Evolutionary conservation across 2,329 filamentous ascomycete genomes (phyloP), one percentile per base, ranked within the genome.

Genomic region (Lecanicillium sp.): DNA sequence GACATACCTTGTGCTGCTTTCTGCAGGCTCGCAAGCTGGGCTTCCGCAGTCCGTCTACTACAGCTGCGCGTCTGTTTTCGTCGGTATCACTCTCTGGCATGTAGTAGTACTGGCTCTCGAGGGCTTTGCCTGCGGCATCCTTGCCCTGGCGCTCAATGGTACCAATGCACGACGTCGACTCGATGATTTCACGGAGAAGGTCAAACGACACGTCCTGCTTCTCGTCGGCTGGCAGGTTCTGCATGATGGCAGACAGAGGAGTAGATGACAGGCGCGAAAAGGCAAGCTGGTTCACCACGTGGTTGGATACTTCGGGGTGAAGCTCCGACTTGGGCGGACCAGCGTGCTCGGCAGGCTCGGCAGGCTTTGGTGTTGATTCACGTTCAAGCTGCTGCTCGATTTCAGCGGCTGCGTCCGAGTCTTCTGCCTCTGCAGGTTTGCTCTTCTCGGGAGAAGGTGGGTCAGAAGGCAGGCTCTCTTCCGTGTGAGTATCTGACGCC

Each of bases 41-140:
- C 63, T 94, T 95, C 40, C 87, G 75, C 57, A 95, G 68, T 38
- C 86, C 85, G 48, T 89, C 81, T 2, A 89, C 86, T 12, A 95
- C 87, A 16, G 88, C 84, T 38, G 86, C 75, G 37, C 85, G 78
- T 43, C 90, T 77, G 55, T 83, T 77, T 46, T 80, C 74, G 55
- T 96, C 88, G 3, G 73, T 68, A 56, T 98, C 92, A 53, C 79
- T 73, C 59, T 96, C 90, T 0, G 89, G 85, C 7, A 95, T 71
- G 55, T 98, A 98, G 63, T 96, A 96, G 59, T 94, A 96, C 60
- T 98, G 89, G 67, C 85, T 94, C 69, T 98, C 90, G 1, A 98
- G 74, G 6, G 82, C 67, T 65, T 95, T 92, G 49, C 92, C 92
- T 0, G 92, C 90, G 5, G 92, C 92, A 56, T 98, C 92, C 61